These are phyloP conservation scores for Circinella umbellata DNA, from an alignment of 371 early-diverging fungal species.

Conservation along the genomic window DNA sequence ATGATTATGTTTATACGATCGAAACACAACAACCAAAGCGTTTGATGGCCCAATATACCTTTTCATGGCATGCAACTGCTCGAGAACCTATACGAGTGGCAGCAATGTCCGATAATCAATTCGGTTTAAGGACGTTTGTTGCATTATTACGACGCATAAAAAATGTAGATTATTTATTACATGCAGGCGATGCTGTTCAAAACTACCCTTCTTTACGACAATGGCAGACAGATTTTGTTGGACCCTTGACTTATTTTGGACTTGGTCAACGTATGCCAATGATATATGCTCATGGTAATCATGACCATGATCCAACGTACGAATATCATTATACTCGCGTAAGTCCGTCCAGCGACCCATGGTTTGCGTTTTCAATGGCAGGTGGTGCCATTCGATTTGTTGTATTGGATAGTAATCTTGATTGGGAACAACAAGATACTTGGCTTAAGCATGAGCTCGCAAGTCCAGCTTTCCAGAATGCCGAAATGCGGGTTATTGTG, in stretches of 20 bases:
- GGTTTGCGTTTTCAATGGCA: constrained; percentile 68
- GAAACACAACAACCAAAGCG: constrained; percentile 24
- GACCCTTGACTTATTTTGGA: constrained; percentile 63
- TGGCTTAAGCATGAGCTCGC: constrained; percentile 67
- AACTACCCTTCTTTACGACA: constrained; percentile 59
- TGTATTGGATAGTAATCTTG: constrained; percentile 74
- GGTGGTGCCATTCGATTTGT: constrained; percentile 67
- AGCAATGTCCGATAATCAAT: constrained; percentile 67
- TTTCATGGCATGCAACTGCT: constrained; percentile 33
- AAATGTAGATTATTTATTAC: constrained; percentile 53
- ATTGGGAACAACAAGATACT: constrained; percentile 61
- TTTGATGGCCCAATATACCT: constrained; percentile 30
- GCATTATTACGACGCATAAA: constrained; percentile 51
- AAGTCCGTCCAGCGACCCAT: constrained; percentile 37
- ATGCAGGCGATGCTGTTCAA: constrained; percentile 74
- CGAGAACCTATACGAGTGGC: constrained; percentile 57
- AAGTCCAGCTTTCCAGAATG: constrained; percentile 54
- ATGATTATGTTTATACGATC: constrained; percentile 42
- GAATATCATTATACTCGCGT: constrained; percentile 55
- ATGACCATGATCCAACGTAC: constrained; percentile 64
- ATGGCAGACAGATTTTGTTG: constrained; percentile 79
- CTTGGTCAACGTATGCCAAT: constrained; percentile 64
- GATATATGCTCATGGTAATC: constrained; percentile 81
- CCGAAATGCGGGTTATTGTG: constrained; percentile 70
- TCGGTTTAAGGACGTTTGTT: constrained; percentile 57